These are phyloP conservation scores for Otatea glauca DNA, from an alignment of 176 grass and related monocot species.

Conservation along the genomic window DNA sequence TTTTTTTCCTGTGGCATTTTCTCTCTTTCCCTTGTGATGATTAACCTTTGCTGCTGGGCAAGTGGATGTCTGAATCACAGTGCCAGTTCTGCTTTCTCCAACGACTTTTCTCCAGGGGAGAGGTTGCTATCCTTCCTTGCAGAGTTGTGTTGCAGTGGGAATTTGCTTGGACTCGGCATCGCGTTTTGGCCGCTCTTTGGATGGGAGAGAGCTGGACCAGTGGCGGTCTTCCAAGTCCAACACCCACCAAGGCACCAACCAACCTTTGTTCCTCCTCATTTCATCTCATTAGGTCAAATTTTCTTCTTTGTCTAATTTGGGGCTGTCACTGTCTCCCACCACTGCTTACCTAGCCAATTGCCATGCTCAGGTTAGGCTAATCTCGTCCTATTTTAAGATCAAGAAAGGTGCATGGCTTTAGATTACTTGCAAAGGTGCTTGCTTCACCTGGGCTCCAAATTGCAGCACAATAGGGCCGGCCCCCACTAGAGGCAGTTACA, in stretches of 20 bases:
- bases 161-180: conserved; percentile 37
- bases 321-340: conserved; percentile 26
- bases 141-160: conserved; percentile 26
- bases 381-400: conserved; percentile 6
- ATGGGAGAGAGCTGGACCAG: conserved; percentile 41
- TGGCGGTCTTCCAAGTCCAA: conserved; percentile 41
- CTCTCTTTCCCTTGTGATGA: conserved; percentile 39
- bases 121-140: conserved; percentile 15
- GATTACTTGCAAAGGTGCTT: not conserved
- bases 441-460: conserved; percentile 19
- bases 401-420: not conserved
- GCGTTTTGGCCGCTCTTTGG: conserved; percentile 34
- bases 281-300: conserved; percentile 32
- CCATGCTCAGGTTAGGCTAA: conserved; percentile 31
- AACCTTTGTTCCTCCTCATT: conserved; percentile 23
- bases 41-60: not conserved
- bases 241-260: conserved; percentile 47
- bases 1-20: conserved; percentile 1
- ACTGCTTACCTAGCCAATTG: conserved; percentile 16
- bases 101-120: conserved; percentile 13
- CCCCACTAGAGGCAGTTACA: conserved; percentile 31
- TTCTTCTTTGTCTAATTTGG: conserved; percentile 1
- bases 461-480: conserved; percentile 21
- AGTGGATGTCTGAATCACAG: too few relatives aligned
- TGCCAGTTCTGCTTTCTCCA: conserved; percentile 35